A percentile compares a stretch with the other conserved stretches of the same genome.
phyloP scores from a whole-genome alignment of 2,329 filamentous ascomycete genomes.

The Sarocladium brachiariae region DNA sequence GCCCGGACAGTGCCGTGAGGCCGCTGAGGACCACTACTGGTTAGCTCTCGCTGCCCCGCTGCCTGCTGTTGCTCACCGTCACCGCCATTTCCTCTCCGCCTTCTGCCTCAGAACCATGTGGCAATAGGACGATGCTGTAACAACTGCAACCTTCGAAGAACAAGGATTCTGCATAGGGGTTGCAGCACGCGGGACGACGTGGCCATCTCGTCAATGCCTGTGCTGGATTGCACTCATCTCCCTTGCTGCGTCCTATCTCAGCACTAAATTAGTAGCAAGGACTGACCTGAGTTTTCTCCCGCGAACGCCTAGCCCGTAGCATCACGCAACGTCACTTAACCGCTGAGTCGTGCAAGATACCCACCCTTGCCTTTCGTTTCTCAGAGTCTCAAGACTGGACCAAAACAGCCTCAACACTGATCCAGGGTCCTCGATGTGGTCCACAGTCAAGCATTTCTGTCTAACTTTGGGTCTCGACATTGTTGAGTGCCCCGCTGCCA shows the following conservation, averaged over 20 bases:
- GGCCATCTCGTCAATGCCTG: neutral
- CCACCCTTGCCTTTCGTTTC: neutral
- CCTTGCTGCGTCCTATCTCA: too few species aligned
- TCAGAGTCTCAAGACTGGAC: neutral
- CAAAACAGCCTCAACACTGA: neutral
- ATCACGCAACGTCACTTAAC: constrained; percentile 3
- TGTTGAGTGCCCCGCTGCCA: constrained; percentile 5
- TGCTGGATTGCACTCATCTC: neutral
- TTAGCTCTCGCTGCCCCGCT: constrained; percentile 4
- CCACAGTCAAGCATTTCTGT: neutral
- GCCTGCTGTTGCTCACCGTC: neutral
- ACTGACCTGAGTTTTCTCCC: too few species aligned
- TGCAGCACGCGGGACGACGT: constrained; percentile 8
- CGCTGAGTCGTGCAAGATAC: constrained; percentile 7
- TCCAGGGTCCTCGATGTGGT: neutral
- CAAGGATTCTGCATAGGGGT: constrained; percentile 8
- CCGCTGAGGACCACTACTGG: neutral
- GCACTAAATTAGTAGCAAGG: too few species aligned
- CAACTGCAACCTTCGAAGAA: neutral
- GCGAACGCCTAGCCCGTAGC: neutral
- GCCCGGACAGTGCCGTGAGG: neutral
- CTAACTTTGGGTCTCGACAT: neutral
- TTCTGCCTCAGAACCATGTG: neutral
- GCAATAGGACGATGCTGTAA: neutral
- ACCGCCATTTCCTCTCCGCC: constrained; percentile 9